phyloP scores from a whole-genome alignment of 495 filamentous ascomycete species.

The Oidiodendron maius region DNA sequence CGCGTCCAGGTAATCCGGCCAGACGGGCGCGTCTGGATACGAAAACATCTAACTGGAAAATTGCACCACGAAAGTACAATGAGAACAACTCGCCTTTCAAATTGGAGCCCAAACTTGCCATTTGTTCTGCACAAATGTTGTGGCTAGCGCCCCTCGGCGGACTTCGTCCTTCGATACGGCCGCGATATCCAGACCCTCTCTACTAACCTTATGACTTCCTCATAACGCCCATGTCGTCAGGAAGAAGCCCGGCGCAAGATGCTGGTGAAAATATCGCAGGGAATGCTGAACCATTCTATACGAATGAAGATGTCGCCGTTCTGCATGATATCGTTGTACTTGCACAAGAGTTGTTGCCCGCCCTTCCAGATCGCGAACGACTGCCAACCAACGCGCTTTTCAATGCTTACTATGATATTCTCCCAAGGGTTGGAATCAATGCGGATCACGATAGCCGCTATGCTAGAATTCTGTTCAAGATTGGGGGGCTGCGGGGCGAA shows the following conservation, averaged over 20 bases:
- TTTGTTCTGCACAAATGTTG: neutral
- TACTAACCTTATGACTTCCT: conserved; percentile 10
- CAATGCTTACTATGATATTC: conserved; percentile 67
- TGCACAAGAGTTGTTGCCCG: conserved; percentile 54
- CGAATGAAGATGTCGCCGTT: conserved; percentile 77
- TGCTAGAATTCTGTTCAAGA: conserved; percentile 72
- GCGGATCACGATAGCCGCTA: conserved; percentile 68
- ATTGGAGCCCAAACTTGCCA: no score
- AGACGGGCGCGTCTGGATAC: neutral
- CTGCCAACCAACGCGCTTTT: conserved; percentile 76
- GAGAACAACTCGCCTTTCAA: neutral
- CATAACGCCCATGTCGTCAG: conserved; percentile 18
- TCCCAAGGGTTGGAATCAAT: conserved; percentile 60
- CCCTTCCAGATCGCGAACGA: conserved; percentile 51
- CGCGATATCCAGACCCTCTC: neutral
- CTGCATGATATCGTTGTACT: conserved; percentile 69
- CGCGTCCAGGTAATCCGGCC: neutral
- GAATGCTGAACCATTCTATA: conserved; percentile 31
- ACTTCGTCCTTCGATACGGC: neutral
- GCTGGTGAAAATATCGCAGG: conserved; percentile 10
- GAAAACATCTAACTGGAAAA: conserved; percentile 1
- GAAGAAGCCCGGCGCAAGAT: conserved; percentile 17
- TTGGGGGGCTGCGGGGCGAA: conserved; percentile 52
- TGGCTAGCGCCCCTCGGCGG: neutral
- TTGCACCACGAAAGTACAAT: neutral